Conservation (phyloP, 1,139 yeast genomes). For the Saccharomyces hybrid region DNA sequence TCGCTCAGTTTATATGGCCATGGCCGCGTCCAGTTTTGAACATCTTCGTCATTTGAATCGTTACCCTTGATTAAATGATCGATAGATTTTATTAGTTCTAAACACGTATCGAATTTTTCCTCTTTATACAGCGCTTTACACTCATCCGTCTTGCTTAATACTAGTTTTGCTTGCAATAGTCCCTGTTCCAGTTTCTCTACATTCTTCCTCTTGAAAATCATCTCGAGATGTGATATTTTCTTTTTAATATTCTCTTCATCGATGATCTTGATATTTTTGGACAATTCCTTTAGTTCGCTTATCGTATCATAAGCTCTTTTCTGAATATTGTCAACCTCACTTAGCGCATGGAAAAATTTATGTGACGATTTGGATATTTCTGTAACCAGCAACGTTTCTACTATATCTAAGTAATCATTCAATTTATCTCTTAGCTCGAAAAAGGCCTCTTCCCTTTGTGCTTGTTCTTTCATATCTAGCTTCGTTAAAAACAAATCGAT, state of each 20-base stretch:
- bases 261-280: slow-evolving; percentile 36
- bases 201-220: slow-evolving; percentile 49
- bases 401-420: slow-evolving; percentile 74
- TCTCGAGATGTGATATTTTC: slow-evolving; percentile 45
- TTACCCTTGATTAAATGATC: slow-evolving; percentile 54
- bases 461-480: slow-evolving; percentile 21
- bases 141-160: slow-evolving; percentile 42
- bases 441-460: slow-evolving; percentile 26
- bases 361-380: slow-evolving; percentile 82
- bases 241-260: slow-evolving; percentile 45
- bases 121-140: slow-evolving; percentile 45
- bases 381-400: slow-evolving; percentile 69
- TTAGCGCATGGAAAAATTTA: slow-evolving; percentile 77
- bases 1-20: slow-evolving; percentile 48
- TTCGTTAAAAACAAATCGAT: slow-evolving; percentile 25
- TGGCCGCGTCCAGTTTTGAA: slow-evolving; percentile 34
- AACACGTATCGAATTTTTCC: slow-evolving; percentile 38
- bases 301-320: slow-evolving; percentile 48
- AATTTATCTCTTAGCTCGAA: slow-evolving; percentile 65
- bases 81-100: slow-evolving; percentile 49
- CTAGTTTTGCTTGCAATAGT: slow-evolving; percentile 50
- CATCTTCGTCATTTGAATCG: slow-evolving; percentile 27
- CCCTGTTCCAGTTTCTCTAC: slow-evolving; percentile 56
- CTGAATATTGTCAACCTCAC: slow-evolving; percentile 58
- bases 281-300: slow-evolving; percentile 40